Base-by-base conservation (phyloP, 78 protist genomes). In the Monosiga brevicollis region DNA sequence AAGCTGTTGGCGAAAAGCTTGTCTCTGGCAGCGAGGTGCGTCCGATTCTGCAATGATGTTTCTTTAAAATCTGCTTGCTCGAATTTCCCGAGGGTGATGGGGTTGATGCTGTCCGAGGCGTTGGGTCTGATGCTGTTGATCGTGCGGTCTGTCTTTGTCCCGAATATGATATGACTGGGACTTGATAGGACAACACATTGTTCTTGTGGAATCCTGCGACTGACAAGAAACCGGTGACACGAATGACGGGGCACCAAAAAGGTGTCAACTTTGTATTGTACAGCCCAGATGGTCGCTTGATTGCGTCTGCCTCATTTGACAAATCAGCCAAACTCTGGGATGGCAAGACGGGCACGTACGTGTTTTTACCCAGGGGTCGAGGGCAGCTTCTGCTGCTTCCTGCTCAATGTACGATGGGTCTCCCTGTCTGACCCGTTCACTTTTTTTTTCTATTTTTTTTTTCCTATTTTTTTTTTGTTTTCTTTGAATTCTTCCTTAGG, bases 241-340 rank as follows among this genome's bases (percentile, higher is more conserved):
- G 97, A 35, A 42, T 97, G 79, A 91, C 97, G 0, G 98, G 99
- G 35, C 99, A 97, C 82, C 96, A 90, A 80, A 95, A 92, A 72
- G 80, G 80, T 0, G 89, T 96, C 78, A 93, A 83, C 80, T 81
- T 73, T 10, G 88, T 87, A 0, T 1, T 6, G n/a, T 95, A 87
- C 73, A 89, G 97, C 29, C 99, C 99, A 3, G 93, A 97, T 78
- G 99, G 99, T 10, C 75, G 95, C 41, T 34, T 34, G 54, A 84
- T 98, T 55, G 99, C 99, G 70, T 84, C 94, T 34, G 98, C 97
- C 25, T 91, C 97, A 10, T 97, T 95, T 42, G 99, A 98, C 87
- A 95, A 95, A 81, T 80, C 96, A 0, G 90, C 97, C 3, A 91
- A 93, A n/a, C 80, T 97, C 34, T 97, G 99, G 99, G 91, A 94